Evolutionary conservation across 2,329 filamentous ascomycete genomes (phyloP), one percentile per base, ranked within the genome.

Genomic region (Aspergillus ibericus): DNA sequence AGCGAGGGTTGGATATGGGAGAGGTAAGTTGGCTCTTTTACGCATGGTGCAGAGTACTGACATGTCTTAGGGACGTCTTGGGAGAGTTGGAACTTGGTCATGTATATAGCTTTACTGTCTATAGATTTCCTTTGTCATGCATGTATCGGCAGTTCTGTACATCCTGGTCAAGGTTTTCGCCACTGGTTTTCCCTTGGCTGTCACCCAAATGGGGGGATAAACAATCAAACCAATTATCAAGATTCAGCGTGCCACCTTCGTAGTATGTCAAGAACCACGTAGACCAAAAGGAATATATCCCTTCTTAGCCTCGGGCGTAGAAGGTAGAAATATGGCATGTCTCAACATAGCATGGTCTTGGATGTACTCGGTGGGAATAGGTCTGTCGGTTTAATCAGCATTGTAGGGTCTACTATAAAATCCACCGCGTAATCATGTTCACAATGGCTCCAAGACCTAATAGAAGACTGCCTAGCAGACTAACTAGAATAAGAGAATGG

Each of bases 151-250:
- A 8, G 5, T n/a, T 51, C 34, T 22, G 32, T 51, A 16, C 58
- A 56, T 59, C 61, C 59, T 50, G 61, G 56, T 48, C 62, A 59
- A 60, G 64, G 64, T 59, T 66, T 66, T 62, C 59, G 47, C 58
- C 64, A 40, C 29, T 18, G 51, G 58, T 56, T 62, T 66, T 64
- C 46, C 60, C 64, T 66, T 59, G 58, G 32, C 56, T 40, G 50
- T 54, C 20, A 59, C 61, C 62, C 49, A 32, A 66, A 66, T 63
- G 59, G 62, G 58, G 38, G 60, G 58, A 49, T 44, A 15, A 57
- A 2, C 51, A 47, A 52, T n/a, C 18, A 42, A 16, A 53, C 42
- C 8, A 15, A n/a, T 20, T 22, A 18, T 50, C 18, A 27, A 47
- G 44, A 4, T 10, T 53, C 1, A 10, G 15, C 15, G 18, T 32